phyloP scores from a whole-genome alignment of 75 land plant genomes.

The Selaginella moellendorffii region DNA sequence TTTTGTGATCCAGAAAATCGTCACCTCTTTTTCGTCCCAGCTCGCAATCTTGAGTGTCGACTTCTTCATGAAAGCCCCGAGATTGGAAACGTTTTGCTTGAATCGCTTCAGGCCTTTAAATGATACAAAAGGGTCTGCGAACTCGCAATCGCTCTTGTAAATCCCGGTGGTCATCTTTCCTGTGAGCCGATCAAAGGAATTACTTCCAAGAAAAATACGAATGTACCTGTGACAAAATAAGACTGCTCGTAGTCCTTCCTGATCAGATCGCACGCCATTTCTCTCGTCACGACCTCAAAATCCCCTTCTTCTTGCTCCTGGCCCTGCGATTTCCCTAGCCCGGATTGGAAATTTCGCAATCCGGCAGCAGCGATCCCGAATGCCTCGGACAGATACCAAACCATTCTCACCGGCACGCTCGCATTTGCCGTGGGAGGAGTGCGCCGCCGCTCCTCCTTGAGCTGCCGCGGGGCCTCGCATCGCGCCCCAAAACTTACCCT shows the following conservation, averaged over 20 bases:
- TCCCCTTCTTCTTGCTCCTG: constrained; percentile 17
- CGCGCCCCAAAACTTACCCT: too few species aligned
- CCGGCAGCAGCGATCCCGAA: constrained; percentile 62
- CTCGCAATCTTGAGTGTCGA: constrained; percentile 77
- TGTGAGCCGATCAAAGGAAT: too few species aligned
- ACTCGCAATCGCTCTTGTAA: constrained; percentile 84
- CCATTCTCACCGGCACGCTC: constrained; percentile 46
- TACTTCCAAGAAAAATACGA: neutral
- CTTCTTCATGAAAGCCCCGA: constrained; percentile 62
- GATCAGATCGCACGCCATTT: constrained; percentile 38
- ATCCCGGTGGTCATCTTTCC: constrained; percentile 61
- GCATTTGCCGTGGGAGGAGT: constrained; percentile 9
- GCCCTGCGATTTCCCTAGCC: neutral
- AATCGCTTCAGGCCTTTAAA: constrained; percentile 79
- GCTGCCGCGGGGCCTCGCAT: too few species aligned
- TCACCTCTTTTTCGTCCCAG: constrained; percentile 84
- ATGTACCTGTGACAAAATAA: constrained; percentile 84
- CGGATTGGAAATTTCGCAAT: constrained; percentile 29
- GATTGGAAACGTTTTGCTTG: constrained; percentile 81
- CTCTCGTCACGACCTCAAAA: constrained; percentile 18
- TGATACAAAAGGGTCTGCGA: constrained; percentile 98
- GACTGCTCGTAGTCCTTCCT: constrained; percentile 58
- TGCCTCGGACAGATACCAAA: constrained; percentile 89
- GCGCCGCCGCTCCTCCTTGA: too few species aligned
- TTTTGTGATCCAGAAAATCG: too few species aligned